Conservation (phyloP, 805 yeast genomes). For the Myxozyma sirexii region DNA sequence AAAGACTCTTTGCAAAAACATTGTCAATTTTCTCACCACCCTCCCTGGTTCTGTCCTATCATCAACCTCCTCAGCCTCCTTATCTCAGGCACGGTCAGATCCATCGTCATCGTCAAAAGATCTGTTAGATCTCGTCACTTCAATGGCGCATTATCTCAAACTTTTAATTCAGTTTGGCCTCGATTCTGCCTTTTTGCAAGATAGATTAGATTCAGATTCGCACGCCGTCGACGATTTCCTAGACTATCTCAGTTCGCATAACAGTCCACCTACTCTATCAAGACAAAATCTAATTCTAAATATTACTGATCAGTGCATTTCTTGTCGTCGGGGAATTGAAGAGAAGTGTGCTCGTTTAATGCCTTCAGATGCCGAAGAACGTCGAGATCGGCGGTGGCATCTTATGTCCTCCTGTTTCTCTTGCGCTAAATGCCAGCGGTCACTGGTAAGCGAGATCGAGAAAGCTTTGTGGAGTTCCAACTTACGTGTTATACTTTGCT, state of each 20-base stretch:
- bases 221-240: conserved; percentile 67
- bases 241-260: conserved; percentile 48
- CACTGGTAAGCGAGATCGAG: conserved; percentile 45
- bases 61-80: background rate
- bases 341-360: conserved; percentile 44
- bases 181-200: conserved; percentile 69
- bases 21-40: conserved; percentile 85
- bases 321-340: conserved; percentile 78
- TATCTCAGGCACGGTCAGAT: background rate
- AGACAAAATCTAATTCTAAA: conserved; percentile 18
- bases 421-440: conserved; percentile 62
- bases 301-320: conserved; percentile 66
- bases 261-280: conserved; percentile 21
- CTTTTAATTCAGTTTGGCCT: conserved; percentile 80
- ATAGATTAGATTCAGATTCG: conserved; percentile 56
- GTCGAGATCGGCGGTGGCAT: conserved; percentile 75
- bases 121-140: conserved; percentile 78
- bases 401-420: conserved; percentile 56
- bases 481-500: conserved; percentile 54
- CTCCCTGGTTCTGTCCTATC: conserved; percentile 59
- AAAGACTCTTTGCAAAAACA: conserved; percentile 80
- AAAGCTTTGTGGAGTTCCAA: conserved; percentile 47
- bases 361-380: conserved; percentile 11
- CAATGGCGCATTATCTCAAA: conserved; percentile 90
- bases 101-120: conserved; percentile 37